These are phyloP conservation scores for Rhynchosporium secalis DNA, from an alignment of 2,329 filamentous ascomycete genomes.

Conservation along the genomic window DNA sequence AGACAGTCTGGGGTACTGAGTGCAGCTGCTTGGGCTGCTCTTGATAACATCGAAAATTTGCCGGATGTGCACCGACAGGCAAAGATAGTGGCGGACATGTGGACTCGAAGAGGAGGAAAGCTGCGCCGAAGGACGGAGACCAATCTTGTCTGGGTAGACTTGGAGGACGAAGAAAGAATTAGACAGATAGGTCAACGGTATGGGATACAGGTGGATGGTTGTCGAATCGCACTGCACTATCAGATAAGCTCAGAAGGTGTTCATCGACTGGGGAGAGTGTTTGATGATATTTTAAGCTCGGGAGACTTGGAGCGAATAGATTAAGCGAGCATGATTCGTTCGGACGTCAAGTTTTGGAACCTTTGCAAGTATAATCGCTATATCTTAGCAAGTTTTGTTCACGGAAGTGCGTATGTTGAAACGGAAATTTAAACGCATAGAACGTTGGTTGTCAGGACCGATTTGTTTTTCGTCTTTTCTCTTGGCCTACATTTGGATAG, in stretches of 20 bases:
- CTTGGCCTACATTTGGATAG: too few relatives aligned
- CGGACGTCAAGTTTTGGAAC: too few relatives aligned
- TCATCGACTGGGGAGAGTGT: constrained; percentile 1
- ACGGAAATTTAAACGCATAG: too few relatives aligned
- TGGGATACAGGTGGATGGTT: constrained; percentile 56
- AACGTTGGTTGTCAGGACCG: too few relatives aligned
- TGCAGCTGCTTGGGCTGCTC: constrained; percentile 70
- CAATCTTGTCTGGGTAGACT: constrained; percentile 73
- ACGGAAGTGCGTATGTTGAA: too few relatives aligned
- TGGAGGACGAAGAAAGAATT: constrained; percentile 54
- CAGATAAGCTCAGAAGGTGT: constrained; percentile 63
- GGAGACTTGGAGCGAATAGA: too few relatives aligned
- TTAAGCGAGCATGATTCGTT: too few relatives aligned
- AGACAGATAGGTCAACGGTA: constrained; percentile 54
- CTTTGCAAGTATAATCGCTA: too few relatives aligned
- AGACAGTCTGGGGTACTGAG: constrained; percentile 75
- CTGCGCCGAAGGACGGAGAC: constrained; percentile 59
- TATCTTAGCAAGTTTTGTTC: too few relatives aligned
- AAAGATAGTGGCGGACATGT: constrained; percentile 38
- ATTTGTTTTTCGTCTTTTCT: too few relatives aligned
- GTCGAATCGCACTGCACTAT: constrained; percentile 67
- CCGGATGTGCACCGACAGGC: constrained; percentile 60
- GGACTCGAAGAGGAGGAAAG: constrained; percentile 60
- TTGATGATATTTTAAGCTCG: neutral
- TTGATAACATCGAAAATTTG: constrained; percentile 73